Percentiles rank a stretch among this genome's conserved stretches.
Conservation (phyloP, 2,329 filamentous ascomycete species). For the Stachybotrys elegans region DNA sequence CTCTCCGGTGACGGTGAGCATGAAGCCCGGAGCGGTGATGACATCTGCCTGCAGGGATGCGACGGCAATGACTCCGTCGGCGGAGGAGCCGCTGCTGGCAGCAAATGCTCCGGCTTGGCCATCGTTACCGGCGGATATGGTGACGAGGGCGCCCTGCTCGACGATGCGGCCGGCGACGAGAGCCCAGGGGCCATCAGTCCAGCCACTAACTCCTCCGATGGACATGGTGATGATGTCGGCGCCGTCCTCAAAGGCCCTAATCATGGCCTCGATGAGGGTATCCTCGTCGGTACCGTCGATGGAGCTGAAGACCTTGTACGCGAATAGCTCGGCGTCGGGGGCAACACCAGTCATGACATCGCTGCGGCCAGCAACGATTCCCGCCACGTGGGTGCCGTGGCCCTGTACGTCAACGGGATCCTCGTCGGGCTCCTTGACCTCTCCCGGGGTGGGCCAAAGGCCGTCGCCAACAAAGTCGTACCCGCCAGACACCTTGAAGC, state of each 20-base stretch:
- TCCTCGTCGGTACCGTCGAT: constrained; percentile 25
- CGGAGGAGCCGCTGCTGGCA: constrained; percentile 16
- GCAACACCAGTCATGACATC: constrained; percentile 31
- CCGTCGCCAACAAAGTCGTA: constrained; percentile 37
- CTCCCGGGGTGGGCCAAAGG: constrained; percentile 15
- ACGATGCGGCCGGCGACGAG: constrained; percentile 35
- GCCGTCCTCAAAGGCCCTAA: constrained; percentile 34
- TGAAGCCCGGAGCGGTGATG: constrained; percentile 1
- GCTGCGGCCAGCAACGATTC: constrained; percentile 37
- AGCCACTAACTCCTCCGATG: constrained; percentile 26
- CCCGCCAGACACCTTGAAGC: constrained; percentile 38
- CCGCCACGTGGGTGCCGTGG: constrained; percentile 40
- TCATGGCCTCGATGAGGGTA: constrained; percentile 31
- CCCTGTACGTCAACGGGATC: constrained; percentile 35
- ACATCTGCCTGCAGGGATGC: not conserved
- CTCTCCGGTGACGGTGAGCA: not conserved
- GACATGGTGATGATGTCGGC: constrained; percentile 32
- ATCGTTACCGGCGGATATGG: constrained; percentile 38
- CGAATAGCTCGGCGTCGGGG: constrained; percentile 31
- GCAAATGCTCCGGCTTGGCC: constrained; percentile 37
- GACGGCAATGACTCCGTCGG: not conserved
- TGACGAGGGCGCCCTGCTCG: constrained; percentile 34
- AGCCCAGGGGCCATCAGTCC: constrained; percentile 24
- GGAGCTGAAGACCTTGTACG: constrained; percentile 33
- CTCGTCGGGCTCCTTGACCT: constrained; percentile 24